Evolutionary conservation across 108 stramenopile species (phyloP).

Genomic region (Pinguiococcus pyrenoidosus): DNA sequence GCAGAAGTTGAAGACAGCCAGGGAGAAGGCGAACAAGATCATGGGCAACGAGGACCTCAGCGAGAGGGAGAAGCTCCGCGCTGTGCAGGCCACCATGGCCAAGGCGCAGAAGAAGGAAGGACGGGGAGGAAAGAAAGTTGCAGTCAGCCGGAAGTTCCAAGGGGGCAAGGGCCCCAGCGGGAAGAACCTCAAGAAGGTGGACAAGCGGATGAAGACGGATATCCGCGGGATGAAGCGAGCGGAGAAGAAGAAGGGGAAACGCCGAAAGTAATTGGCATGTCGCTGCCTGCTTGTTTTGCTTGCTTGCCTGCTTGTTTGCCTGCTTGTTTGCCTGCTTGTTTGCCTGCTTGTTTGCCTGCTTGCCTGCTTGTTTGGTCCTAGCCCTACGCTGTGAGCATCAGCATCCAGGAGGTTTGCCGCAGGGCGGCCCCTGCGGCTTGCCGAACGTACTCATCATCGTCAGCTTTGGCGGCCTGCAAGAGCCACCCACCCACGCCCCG

Average conservation of each 20-base stretch:
- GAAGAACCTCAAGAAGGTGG: conserved; percentile 88
- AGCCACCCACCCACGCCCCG: no score
- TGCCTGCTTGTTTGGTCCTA: no score
- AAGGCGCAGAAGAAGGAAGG: conserved; percentile 51
- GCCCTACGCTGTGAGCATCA: no score
- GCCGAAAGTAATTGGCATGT: no score
- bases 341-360: no score
- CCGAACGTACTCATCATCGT: no score
- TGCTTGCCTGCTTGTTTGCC: no score
- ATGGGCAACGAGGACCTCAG: conserved; percentile 65
- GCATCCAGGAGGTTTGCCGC: no score
- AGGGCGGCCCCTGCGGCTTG: no score
- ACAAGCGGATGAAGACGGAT: conserved; percentile 86
- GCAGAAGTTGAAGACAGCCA: conserved; percentile 67
- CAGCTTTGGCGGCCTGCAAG: no score
- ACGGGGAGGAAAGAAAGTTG: not conserved
- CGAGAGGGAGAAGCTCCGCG: conserved; percentile 88
- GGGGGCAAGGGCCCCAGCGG: conserved; percentile 77
- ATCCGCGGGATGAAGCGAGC: conserved; percentile 58
- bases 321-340: no score
- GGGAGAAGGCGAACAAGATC: conserved; percentile 80
- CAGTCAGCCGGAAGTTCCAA: conserved; percentile 19
- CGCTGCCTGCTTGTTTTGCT: no score
- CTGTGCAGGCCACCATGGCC: conserved; percentile 81
- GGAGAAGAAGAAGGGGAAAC: conserved; percentile 16